Conservation (phyloP, 345 rosid genomes). For the Moricandia moricandioides region DNA sequence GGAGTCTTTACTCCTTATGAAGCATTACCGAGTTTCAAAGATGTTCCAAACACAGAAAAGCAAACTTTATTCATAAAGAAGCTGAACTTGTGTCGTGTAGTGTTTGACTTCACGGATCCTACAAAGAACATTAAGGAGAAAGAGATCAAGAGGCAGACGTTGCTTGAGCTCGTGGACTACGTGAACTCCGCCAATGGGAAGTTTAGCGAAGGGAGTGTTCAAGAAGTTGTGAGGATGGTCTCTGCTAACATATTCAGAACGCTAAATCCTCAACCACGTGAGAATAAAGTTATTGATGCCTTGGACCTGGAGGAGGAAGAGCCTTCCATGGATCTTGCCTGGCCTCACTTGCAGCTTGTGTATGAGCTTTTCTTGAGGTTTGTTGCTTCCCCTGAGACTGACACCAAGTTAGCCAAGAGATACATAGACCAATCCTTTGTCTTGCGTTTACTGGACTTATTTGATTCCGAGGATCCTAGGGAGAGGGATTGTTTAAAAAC, state of each 20-base stretch:
- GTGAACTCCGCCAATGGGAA: slow-evolving; percentile 55
- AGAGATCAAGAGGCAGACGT: slow-evolving; percentile 67
- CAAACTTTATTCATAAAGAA: slow-evolving; percentile 52
- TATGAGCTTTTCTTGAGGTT: slow-evolving; percentile 72
- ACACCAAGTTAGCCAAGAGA: slow-evolving; percentile 67
- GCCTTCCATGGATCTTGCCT: slow-evolving; percentile 68
- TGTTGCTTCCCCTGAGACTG: slow-evolving; percentile 71
- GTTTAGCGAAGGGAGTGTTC: slow-evolving; percentile 51
- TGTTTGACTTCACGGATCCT: slow-evolving; percentile 66
- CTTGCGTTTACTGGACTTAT: slow-evolving; percentile 55
- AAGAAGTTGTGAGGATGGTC: slow-evolving; percentile 63
- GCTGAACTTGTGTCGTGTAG: slow-evolving; percentile 52
- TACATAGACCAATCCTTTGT: slow-evolving; percentile 64
- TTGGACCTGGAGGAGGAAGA: slow-evolving; percentile 76
- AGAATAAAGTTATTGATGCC: slow-evolving; percentile 55
- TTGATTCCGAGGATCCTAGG: slow-evolving; percentile 71
- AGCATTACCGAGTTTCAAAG: slow-evolving; percentile 61
- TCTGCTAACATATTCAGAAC: slow-evolving; percentile 62
- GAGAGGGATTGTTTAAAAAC: slow-evolving; percentile 71
- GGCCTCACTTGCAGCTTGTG: slow-evolving; percentile 79
- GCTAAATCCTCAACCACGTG: slow-evolving; percentile 59
- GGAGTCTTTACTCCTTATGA: slow-evolving; percentile 47
- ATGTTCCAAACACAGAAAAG: slow-evolving; percentile 59
- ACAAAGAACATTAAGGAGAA: slow-evolving; percentile 61
- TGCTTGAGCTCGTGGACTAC: slow-evolving; percentile 72